These are phyloP conservation scores for Pseudogymnoascus sp. DNA, from an alignment of 2,329 filamentous ascomycete genomes.

Conservation along the genomic window DNA sequence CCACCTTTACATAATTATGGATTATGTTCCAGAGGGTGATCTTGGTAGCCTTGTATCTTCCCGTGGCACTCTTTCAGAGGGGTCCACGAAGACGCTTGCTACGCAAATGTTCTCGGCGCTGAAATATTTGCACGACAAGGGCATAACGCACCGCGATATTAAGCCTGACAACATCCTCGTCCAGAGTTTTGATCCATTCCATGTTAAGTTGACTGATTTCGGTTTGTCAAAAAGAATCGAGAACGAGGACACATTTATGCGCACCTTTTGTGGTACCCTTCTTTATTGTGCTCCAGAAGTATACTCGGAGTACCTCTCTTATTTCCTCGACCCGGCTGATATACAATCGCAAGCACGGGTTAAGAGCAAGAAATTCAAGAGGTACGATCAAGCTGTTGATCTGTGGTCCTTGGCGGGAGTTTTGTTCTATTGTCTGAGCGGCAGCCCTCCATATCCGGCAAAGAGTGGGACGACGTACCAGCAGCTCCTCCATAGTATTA, in stretches of 20 bases:
- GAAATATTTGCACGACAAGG: constrained; percentile 75
- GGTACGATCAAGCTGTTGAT: constrained; percentile 87
- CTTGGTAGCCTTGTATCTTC: constrained; percentile 64
- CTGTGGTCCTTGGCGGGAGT: constrained; percentile 96
- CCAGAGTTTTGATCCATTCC: constrained; percentile 60
- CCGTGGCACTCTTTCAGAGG: constrained; percentile 57
- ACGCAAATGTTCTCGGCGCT: constrained; percentile 73
- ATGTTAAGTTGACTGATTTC: constrained; percentile 92
- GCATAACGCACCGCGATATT: constrained; percentile 96
- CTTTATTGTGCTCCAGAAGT: constrained; percentile 96
- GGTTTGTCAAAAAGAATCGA: constrained; percentile 91
- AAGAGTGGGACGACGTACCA: constrained; percentile 67
- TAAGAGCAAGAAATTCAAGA: constrained; percentile 36
- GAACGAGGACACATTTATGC: constrained; percentile 74
- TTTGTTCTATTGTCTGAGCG: constrained; percentile 77
- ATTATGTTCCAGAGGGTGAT: constrained; percentile 77
- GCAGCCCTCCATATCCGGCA: constrained; percentile 72
- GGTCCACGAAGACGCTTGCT: constrained; percentile 62
- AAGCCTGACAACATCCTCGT: constrained; percentile 98
- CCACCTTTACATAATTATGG: constrained; percentile 94
- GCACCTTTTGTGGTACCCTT: constrained; percentile 93
- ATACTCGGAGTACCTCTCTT: constrained; percentile 65
- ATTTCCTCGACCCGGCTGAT: constrained; percentile 56
- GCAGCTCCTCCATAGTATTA: constrained; percentile 77
- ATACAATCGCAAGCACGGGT: constrained; percentile 35